These are phyloP conservation scores for Hypoxylon sp. DNA, from an alignment of 2,329 filamentous ascomycete species.

Conservation along the genomic window DNA sequence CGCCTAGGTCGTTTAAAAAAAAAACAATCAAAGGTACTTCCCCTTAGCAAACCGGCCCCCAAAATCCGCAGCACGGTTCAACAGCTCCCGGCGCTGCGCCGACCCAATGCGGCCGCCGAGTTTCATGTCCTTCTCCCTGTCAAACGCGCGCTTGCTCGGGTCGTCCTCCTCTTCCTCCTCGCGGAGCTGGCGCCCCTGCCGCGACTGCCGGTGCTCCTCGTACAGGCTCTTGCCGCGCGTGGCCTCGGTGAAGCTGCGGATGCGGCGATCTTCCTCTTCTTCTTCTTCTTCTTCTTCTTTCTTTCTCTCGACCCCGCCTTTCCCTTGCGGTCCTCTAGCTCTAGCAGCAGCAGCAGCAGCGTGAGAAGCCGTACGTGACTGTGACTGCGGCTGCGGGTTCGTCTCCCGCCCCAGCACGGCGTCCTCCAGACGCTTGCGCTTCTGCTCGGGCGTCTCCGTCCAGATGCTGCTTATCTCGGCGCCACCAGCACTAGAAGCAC, in stretches of 20 bases:
- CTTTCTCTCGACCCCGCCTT: constrained; percentile 26
- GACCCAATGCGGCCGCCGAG: constrained; percentile 75
- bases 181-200: constrained; percentile 45
- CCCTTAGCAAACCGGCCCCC: constrained; percentile 83
- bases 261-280: constrained; percentile 60
- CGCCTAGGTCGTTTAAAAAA: too few relatives aligned
- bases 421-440: constrained; percentile 80
- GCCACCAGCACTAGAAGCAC: constrained; percentile 34
- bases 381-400: constrained; percentile 45
- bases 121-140: constrained; percentile 93
- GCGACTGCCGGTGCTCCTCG: constrained; percentile 60
- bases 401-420: constrained; percentile 80
- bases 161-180: constrained; percentile 76
- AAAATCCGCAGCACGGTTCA: constrained; percentile 83
- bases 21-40: constrained; percentile 63
- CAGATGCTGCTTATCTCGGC: constrained; percentile 75
- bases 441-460: constrained; percentile 92
- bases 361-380: not conserved
- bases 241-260: constrained; percentile 61
- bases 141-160: constrained; percentile 87
- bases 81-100: constrained; percentile 78
- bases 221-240: constrained; percentile 66
- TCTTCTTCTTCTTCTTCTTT: constrained; percentile 52
- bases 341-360: too few relatives aligned
- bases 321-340: not conserved